Conservation (phyloP, 1,284 basidiomycete genomes). For the Blastosporella zonata region DNA sequence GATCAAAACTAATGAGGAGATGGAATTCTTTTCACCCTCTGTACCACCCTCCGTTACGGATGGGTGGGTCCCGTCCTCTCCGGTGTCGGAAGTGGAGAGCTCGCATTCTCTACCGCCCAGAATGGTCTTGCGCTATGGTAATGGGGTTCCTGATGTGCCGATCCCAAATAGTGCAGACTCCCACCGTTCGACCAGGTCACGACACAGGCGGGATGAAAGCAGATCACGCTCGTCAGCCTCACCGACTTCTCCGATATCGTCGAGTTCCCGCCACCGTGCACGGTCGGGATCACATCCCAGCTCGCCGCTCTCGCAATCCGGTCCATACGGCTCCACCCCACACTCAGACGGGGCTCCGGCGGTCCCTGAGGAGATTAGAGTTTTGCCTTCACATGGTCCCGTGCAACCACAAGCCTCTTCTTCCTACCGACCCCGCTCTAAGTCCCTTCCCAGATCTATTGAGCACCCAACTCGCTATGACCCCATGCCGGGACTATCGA, state of each 20-base stretch:
- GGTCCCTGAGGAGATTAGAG: constrained; percentile 52
- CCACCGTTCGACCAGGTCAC: constrained; percentile 11
- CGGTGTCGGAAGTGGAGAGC: constrained; percentile 59
- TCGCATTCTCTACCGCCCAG: constrained; percentile 65
- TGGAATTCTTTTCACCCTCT: constrained; percentile 53
- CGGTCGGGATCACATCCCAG: constrained; percentile 36
- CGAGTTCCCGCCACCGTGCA: constrained; percentile 31
- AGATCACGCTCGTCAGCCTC: constrained; percentile 18
- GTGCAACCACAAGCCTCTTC: constrained; percentile 28
- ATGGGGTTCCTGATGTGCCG: constrained; percentile 59
- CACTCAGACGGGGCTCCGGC: constrained; percentile 22
- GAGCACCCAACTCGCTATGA: constrained; percentile 20
- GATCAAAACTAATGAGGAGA: constrained; percentile 45
- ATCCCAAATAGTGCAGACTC: constrained; percentile 39
- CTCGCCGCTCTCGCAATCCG: constrained; percentile 26
- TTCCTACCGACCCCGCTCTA: constrained; percentile 33
- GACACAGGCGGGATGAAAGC: constrained; percentile 15
- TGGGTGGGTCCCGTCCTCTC: constrained; percentile 43
- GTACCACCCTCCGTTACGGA: constrained; percentile 53
- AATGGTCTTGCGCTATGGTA: constrained; percentile 66
- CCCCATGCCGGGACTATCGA: constrained; percentile 15
- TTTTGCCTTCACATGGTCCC: constrained; percentile 45
- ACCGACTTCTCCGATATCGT: constrained; percentile 13
- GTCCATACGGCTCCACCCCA: constrained; percentile 23
- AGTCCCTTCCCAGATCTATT: constrained; percentile 41